phyloP scores from a whole-genome alignment of 2,329 filamentous ascomycete species.

The Ramichloridium luteum region DNA sequence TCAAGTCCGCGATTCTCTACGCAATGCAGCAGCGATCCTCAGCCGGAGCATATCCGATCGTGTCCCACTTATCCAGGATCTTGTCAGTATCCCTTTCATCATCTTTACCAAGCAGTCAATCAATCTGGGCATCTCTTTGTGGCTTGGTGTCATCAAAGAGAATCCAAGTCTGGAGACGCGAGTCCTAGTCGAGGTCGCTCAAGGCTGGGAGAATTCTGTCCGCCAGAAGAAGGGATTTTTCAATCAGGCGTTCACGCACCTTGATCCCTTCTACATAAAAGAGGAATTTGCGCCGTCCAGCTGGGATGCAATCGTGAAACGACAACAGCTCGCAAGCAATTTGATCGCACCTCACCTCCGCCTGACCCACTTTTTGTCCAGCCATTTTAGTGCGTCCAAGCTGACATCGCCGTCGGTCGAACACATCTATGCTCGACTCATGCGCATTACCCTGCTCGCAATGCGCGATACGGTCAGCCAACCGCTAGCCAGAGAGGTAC shows the following conservation, averaged over 20 bases:
- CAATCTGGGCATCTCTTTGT: conserved; percentile 87
- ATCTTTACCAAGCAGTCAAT: conserved; percentile 93
- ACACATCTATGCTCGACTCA: conserved; percentile 65
- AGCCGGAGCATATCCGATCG: conserved; percentile 67
- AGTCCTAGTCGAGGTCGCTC: conserved; percentile 72
- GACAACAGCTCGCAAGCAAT: conserved; percentile 69
- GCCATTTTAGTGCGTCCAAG: conserved; percentile 89
- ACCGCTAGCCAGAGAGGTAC: conserved; percentile 80
- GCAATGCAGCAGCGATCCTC: conserved; percentile 73
- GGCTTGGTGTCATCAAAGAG: conserved; percentile 94
- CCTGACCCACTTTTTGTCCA: conserved; percentile 77
- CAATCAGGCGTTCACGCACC: conserved; percentile 56
- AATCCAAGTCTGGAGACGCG: conserved; percentile 80
- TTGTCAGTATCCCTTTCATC: conserved; percentile 85
- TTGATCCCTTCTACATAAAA: conserved; percentile 80
- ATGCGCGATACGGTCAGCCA: conserved; percentile 61
- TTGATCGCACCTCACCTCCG: conserved; percentile 76
- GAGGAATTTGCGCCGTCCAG: conserved; percentile 91
- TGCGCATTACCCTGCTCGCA: conserved; percentile 65
- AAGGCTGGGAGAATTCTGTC: conserved; percentile 82
- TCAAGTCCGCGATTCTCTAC: conserved; percentile 69
- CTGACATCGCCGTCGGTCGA: conserved; percentile 73
- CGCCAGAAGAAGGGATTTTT: conserved; percentile 71
- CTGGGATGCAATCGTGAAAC: conserved; percentile 57
- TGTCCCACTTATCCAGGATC: conserved; percentile 66